Conservation (phyloP, 352 stramenopile genomes). For the Thraustochytrium sp. region DNA sequence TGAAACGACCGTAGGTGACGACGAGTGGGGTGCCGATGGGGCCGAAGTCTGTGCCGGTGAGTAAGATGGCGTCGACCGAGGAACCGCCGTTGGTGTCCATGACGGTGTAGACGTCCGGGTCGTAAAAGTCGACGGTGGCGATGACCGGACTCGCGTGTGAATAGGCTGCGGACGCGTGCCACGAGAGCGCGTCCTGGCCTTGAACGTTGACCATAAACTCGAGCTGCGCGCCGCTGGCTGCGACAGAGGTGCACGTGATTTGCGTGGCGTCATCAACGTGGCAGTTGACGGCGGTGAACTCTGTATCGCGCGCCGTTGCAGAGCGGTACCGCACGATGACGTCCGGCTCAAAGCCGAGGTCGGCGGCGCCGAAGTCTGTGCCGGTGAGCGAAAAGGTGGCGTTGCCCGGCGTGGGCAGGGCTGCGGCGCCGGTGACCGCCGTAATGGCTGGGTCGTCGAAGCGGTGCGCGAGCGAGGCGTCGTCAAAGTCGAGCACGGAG, state of each 20-base stretch:
- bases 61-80: background rate
- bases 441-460: conserved; percentile 26
- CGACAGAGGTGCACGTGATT: background rate
- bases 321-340: conserved; percentile 10
- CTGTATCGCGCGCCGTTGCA: background rate
- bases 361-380: conserved; percentile 16
- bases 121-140: background rate
- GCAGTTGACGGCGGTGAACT: background rate
- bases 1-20: background rate
- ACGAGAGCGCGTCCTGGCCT: background rate
- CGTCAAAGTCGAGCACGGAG: conserved; percentile 8
- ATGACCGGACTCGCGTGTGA: background rate
- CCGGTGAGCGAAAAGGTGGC: background rate
- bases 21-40: background rate
- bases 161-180: background rate
- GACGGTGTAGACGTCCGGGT: background rate
- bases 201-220: conserved; percentile 24
- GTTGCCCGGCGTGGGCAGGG: background rate
- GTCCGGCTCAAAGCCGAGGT: background rate
- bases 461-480: background rate
- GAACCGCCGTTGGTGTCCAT: conserved; percentile 1
- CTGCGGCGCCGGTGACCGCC: background rate
- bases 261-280: background rate
- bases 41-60: conserved; percentile 22
- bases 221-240: background rate